Percentiles rank a stretch among this genome's conserved stretches.
Evolutionary conservation across 225 moss, liverwort and hornwort species (phyloP).

Genomic region (Lunularia cruciata): DNA sequence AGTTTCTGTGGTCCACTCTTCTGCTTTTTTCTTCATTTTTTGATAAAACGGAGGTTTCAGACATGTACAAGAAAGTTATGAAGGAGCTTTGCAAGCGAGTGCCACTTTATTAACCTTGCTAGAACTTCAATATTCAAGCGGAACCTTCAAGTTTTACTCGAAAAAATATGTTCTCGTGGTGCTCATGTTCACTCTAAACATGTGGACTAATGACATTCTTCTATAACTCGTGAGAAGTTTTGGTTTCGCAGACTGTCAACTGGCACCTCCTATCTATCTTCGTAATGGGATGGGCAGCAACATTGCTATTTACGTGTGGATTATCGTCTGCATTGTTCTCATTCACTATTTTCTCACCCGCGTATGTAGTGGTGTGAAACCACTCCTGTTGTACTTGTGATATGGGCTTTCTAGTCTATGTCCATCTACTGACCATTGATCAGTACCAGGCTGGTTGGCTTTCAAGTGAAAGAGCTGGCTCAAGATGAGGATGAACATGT

Average conservation of each 20-base stretch:
- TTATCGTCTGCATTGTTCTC: conserved; percentile 30
- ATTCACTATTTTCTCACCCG: conserved; percentile 37
- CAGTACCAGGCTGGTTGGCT: neutral
- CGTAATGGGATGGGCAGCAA: conserved; percentile 20
- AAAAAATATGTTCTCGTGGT: too few species aligned
- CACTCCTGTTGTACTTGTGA: neutral
- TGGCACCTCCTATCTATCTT: conserved; percentile 27
- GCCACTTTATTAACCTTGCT: too few species aligned
- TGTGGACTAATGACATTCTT: too few species aligned
- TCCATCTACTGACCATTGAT: too few species aligned
- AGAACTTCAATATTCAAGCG: too few species aligned
- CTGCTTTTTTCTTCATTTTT: too few species aligned
- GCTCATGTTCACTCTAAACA: too few species aligned
- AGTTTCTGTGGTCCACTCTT: too few species aligned
- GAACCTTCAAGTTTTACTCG: too few species aligned
- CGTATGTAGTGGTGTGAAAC: conserved; percentile 6
- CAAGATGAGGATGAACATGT: neutral
- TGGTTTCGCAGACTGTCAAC: conserved; percentile 29
- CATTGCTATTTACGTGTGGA: conserved; percentile 22
- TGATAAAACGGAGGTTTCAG: too few species aligned
- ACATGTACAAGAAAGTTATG: too few species aligned
- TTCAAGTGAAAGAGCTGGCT: neutral
- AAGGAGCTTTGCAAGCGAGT: too few species aligned
- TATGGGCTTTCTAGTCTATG: neutral
- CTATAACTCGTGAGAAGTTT: neutral